A percentile compares a stretch with the other conserved stretches of the same genome.
Conservation (phyloP, 768 basidiomycete genomes). For the Pulveroboletus ravenelii region DNA sequence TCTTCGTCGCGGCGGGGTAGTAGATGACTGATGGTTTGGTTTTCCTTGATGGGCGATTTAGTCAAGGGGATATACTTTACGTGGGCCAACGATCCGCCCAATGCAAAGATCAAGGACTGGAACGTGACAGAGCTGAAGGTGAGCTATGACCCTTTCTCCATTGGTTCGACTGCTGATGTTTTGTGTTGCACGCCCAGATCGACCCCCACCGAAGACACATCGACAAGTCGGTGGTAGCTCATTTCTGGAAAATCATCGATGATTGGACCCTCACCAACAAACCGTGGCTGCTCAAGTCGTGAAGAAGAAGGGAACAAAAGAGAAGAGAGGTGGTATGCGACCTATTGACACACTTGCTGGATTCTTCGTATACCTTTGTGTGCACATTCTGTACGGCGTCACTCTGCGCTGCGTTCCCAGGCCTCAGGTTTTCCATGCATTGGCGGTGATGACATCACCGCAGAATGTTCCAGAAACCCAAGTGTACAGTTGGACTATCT, state of each 20-base stretch:
- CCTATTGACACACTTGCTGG: neutral
- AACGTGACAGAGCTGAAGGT: too few species aligned
- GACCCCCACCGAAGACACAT: slow-evolving; percentile 86
- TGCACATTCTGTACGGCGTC: neutral
- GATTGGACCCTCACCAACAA: slow-evolving; percentile 80
- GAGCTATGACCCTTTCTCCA: neutral
- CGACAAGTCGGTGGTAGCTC: too few species aligned
- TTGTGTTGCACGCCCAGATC: too few species aligned
- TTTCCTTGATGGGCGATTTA: too few species aligned
- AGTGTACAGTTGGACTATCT: neutral
- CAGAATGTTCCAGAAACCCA: neutral
- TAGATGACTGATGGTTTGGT: neutral
- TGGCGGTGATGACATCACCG: neutral
- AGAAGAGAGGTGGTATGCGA: neutral
- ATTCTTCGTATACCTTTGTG: neutral
- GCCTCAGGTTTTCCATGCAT: neutral
- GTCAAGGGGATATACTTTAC: too few species aligned
- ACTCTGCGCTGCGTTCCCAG: too few species aligned
- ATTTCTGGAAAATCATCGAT: too few species aligned
- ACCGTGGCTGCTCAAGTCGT: slow-evolving; percentile 60
- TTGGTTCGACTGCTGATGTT: neutral
- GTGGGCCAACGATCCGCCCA: too few species aligned
- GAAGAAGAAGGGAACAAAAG: too few species aligned
- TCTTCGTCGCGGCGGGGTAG: too few species aligned
- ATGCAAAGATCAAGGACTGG: too few species aligned